Percentiles rank a stretch among this genome's conserved stretches.
Evolutionary conservation across 371 early-diverging fungal genomes (phyloP).

Genomic region (Paraphysoderma sedebokerense): DNA sequence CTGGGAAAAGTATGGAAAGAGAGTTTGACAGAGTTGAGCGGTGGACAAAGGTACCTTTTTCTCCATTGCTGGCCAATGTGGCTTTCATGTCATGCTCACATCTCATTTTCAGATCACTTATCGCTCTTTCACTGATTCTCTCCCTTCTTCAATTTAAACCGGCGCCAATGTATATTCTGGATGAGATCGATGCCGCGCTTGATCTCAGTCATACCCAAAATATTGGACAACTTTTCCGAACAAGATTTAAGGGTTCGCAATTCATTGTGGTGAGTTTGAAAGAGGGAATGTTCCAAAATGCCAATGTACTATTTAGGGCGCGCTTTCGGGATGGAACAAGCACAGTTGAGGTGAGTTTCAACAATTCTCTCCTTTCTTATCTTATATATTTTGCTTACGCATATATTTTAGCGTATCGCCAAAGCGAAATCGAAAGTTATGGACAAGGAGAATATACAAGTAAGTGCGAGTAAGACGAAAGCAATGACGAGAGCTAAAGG

Average conservation of each 20-base stretch:
- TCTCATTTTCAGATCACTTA: constrained; percentile 43
- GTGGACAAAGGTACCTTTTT: constrained; percentile 81
- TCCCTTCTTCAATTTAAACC: constrained; percentile 96
- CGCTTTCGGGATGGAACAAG: constrained; percentile 94
- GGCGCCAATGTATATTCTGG: constrained; percentile 99
- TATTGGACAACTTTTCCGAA: constrained; percentile 92
- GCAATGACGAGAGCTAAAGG: too few relatives aligned
- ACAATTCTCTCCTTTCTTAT: too few relatives aligned
- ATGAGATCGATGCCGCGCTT: constrained; percentile 99
- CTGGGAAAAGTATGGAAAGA: constrained; percentile 97
- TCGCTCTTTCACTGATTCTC: constrained; percentile 94
- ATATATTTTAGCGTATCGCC: too few relatives aligned
- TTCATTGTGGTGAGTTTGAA: constrained; percentile 99
- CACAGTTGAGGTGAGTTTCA: constrained; percentile 84
- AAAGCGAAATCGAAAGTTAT: too few relatives aligned
- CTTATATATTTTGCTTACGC: too few relatives aligned
- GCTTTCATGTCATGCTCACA: neutral
- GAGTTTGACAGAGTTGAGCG: constrained; percentile 91
- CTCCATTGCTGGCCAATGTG: constrained; percentile 13
- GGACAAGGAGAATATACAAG: too few relatives aligned
- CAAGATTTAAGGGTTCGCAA: constrained; percentile 93
- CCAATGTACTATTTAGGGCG: constrained; percentile 93
- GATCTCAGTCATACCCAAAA: constrained; percentile 98
- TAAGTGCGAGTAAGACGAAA: too few relatives aligned
- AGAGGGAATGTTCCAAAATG: constrained; percentile 99